A percentile compares a stretch with the other conserved stretches of the same genome.
Conservation (phyloP, 2,329 filamentous ascomycete species). For the Calonectria crousiana region DNA sequence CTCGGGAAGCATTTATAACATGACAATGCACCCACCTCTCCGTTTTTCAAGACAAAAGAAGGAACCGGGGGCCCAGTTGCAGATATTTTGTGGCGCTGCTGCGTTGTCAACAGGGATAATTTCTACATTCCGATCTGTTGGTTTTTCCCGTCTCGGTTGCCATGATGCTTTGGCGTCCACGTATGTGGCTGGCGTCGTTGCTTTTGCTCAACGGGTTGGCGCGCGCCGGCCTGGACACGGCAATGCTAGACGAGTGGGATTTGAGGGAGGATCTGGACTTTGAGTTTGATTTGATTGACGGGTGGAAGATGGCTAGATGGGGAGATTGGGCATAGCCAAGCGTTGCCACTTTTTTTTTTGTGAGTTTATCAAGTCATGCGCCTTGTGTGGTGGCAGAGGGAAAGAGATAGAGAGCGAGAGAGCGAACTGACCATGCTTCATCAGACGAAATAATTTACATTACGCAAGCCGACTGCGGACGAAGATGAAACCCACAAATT, state of each 20-base stretch:
- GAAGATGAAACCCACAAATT: neutral
- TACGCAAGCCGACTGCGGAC: conserved; percentile 3
- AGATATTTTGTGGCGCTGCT: neutral
- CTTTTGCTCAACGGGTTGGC: neutral
- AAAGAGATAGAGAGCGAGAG: neutral
- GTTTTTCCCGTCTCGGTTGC: neutral
- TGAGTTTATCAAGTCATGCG: conserved; percentile 6
- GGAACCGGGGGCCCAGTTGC: too few species aligned
- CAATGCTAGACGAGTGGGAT: conserved; percentile 23
- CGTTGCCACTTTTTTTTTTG: conserved; percentile 2
- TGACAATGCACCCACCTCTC: neutral
- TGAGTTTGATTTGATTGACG: conserved; percentile 20
- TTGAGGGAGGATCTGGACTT: conserved; percentile 18
- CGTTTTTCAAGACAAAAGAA: neutral
- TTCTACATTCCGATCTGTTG: neutral
- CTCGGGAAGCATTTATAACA: neutral
- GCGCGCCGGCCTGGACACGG: conserved; percentile 2
- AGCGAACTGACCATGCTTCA: neutral
- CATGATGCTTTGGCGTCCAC: conserved; percentile 5
- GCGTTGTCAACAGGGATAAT: neutral
- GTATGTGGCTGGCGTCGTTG: conserved; percentile 11
- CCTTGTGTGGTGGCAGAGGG: neutral
- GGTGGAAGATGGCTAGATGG: conserved; percentile 7
- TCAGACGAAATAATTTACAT: neutral
- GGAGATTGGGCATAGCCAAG: neutral